Conservation (phyloP, 768 basidiomycete species). For the Phaeotremella skinneri region DNA sequence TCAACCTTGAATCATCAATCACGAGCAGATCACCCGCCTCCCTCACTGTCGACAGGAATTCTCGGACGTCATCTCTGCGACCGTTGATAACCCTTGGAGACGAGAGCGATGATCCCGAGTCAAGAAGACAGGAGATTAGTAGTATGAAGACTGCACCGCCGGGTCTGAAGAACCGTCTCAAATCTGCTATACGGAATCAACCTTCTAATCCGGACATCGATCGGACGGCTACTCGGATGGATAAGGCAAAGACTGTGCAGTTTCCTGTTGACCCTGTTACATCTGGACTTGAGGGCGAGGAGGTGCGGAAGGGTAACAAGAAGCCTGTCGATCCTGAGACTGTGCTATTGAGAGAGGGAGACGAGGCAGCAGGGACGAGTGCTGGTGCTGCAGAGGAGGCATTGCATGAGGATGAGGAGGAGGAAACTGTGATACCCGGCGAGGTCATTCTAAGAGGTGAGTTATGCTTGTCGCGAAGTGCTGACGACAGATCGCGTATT, state of each 20-base stretch:
- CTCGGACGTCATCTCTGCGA: constrained; percentile 29
- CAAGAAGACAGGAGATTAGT: neutral
- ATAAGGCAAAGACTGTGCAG: constrained; percentile 37
- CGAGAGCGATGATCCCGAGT: constrained; percentile 9
- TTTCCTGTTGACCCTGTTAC: constrained; percentile 36
- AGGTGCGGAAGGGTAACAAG: constrained; percentile 39
- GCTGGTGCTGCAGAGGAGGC: constrained; percentile 59
- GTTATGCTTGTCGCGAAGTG: constrained; percentile 15
- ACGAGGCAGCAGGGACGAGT: constrained; percentile 63
- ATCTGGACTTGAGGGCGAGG: neutral
- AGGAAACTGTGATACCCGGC: constrained; percentile 48
- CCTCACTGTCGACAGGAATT: constrained; percentile 1
- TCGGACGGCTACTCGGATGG: neutral
- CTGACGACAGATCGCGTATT: constrained; percentile 75
- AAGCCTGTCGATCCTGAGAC: constrained; percentile 60
- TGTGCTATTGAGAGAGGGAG: constrained; percentile 65
- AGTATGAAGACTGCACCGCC: constrained; percentile 4
- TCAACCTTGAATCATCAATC: neutral
- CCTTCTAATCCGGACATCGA: neutral
- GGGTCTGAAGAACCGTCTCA: constrained; percentile 23
- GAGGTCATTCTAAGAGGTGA: constrained; percentile 74
- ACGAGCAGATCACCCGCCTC: neutral
- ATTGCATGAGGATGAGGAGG: constrained; percentile 21
- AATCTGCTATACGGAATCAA: constrained; percentile 30
- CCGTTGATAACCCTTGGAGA: constrained; percentile 12